Base-by-base conservation (phyloP, 2,329 filamentous ascomycete genomes). In the Ceratocystiopsis sp. region DNA sequence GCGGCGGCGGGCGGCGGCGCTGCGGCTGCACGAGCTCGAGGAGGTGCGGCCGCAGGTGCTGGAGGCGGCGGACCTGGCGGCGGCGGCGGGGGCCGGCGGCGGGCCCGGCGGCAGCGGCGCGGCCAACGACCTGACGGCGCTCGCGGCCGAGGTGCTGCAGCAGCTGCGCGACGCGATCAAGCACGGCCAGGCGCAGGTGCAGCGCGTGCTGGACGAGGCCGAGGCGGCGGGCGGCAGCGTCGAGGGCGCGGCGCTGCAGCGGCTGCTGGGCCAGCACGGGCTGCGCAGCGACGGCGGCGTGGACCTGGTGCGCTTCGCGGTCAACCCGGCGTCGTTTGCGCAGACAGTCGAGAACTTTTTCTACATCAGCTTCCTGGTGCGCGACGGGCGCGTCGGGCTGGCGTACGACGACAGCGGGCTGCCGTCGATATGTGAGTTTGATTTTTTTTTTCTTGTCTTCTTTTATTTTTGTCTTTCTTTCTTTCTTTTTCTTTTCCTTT, bases 291-390 rank as follows among this genome's bases (percentile, higher is more conserved):
- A 77, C 2, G 78, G 78, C 1, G 83, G 84, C 15, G 73, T 94
- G 4, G 76, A 83, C 41, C 62, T 95, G 13, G 80, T 95, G 58
- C 77, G 81, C 42, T 96, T 95, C 52, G 84, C 86, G 36, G 73
- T 96, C 49, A 94, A 98, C 52, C 91, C 91, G 0, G 66, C 66
- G 35, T 93, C 85, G 1, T 98, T 96, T 54, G 84, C 84, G 0
- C 91, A 98, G 60, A 94, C 86, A 0, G 78, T 98, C 8, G 91
- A 98, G 58, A 98, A 98, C 53, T 68, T 98, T 53, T 98, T 98
- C 60, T 96, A 96, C 57, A 75, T 94, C 52, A 93, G 84, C 57
- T 98, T 98, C 55, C 64, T 98, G 47, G 85, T 96, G 46, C 77
- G 84, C 45, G 91, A 98, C 60, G 86, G 86, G 12, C 75, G 73